Percentiles rank a stretch among this genome's conserved stretches.
phyloP scores from a whole-genome alignment of 164 flowering plant genomes.

The Magnolia changhungtana region DNA sequence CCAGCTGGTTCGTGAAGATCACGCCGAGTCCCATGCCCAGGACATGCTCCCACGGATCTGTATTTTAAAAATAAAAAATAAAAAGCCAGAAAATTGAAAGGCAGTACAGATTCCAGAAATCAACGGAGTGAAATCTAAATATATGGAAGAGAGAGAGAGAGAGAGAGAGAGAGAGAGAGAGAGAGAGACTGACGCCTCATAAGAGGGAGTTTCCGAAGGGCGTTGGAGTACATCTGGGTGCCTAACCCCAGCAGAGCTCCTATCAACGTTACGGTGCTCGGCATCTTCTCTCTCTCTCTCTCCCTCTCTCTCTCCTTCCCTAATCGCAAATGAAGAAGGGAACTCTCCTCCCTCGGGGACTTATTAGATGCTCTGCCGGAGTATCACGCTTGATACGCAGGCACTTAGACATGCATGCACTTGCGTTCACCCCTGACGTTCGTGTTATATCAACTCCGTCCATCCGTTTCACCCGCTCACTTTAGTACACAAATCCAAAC shows the following conservation, averaged over 20 bases:
- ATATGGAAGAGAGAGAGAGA: too few relatives aligned
- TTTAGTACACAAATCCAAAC: too few relatives aligned
- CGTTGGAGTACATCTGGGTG: slow-evolving; percentile 93
- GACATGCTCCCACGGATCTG: slow-evolving; percentile 99
- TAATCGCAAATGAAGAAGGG: too few relatives aligned
- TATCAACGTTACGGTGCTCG: slow-evolving; percentile 57
- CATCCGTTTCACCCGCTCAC: too few relatives aligned
- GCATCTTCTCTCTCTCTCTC: slow-evolving; percentile 32
- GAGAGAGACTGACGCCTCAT: slow-evolving; percentile 67
- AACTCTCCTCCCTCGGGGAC: too few relatives aligned
- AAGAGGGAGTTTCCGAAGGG: slow-evolving; percentile 91
- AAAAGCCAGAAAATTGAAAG: not conserved
- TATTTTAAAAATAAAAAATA: not conserved
- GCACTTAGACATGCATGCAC: too few relatives aligned
- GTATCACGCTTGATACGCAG: too few relatives aligned
- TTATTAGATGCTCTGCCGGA: too few relatives aligned
- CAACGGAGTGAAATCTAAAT: not conserved
- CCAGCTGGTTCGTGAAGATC: slow-evolving; percentile 71
- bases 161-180: not conserved
- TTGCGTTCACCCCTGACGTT: too few relatives aligned
- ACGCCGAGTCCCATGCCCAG: slow-evolving; percentile 89
- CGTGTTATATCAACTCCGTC: too few relatives aligned
- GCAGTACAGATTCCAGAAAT: not conserved
- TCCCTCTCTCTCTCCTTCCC: slow-evolving; percentile 1
- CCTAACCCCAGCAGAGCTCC: slow-evolving; percentile 88